A percentile compares a stretch with the other conserved stretches of the same genome.
These are phyloP conservation scores for Penicillium sp. DNA, from an alignment of 2,329 filamentous ascomycete species.

Conservation along the genomic window DNA sequence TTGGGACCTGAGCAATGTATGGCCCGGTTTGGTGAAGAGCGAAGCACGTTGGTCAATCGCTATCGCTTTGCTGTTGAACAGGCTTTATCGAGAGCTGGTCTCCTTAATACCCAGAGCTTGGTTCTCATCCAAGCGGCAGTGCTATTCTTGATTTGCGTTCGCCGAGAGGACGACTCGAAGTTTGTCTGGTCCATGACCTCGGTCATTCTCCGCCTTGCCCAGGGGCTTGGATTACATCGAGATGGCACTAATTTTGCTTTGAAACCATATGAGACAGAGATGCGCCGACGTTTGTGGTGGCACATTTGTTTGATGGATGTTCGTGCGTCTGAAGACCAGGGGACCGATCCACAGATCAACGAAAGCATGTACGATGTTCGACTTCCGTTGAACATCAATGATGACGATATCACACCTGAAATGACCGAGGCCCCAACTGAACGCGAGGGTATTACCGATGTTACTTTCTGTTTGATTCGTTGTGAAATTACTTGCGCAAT, in stretches of 20 bases:
- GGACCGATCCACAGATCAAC: constrained; percentile 50
- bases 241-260: constrained; percentile 55
- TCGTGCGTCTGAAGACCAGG: constrained; percentile 55
- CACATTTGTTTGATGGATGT: constrained; percentile 54
- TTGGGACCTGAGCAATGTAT: constrained; percentile 48
- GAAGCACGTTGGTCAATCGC: constrained; percentile 52
- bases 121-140: constrained; percentile 65
- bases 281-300: constrained; percentile 58
- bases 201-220: constrained; percentile 48
- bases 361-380: constrained; percentile 52
- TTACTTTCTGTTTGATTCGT: constrained; percentile 56
- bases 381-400: constrained; percentile 57
- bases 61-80: constrained; percentile 68
- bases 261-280: constrained; percentile 55
- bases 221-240: constrained; percentile 55
- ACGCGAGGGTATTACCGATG: constrained; percentile 57
- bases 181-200: constrained; percentile 51
- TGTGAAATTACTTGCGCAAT: constrained; percentile 56
- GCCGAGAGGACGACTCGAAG: constrained; percentile 46
- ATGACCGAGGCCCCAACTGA: constrained; percentile 54
- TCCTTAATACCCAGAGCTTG: constrained; percentile 65
- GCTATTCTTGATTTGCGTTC: constrained; percentile 60
- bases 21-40: constrained; percentile 56
- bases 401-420: constrained; percentile 54
- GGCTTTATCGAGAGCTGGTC: constrained; percentile 64